phyloP scores from a whole-genome alignment of 495 filamentous ascomycete genomes.

The Talaromyces adpressus region DNA sequence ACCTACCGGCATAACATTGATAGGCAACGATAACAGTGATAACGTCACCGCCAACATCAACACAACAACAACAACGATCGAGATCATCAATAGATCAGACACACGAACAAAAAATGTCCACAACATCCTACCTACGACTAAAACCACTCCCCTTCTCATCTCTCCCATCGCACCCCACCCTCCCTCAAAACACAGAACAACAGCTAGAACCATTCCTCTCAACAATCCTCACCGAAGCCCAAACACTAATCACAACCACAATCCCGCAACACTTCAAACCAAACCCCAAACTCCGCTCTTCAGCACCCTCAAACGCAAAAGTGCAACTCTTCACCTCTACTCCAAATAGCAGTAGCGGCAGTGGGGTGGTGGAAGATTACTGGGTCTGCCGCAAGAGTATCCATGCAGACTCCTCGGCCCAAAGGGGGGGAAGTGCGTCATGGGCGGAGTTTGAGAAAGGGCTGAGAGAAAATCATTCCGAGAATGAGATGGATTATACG shows the following conservation, averaged over 20 bases:
- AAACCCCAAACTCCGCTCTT: constrained; percentile 20
- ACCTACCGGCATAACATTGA: background rate
- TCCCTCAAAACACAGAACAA: constrained; percentile 10
- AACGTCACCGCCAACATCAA: background rate
- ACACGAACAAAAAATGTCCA: background rate
- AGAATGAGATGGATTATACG: constrained; percentile 66
- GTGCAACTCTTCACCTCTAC: constrained; percentile 37
- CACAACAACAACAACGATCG: background rate
- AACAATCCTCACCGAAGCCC: constrained; percentile 46
- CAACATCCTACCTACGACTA: background rate
- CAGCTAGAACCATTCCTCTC: constrained; percentile 17
- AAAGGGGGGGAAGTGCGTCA: constrained; percentile 53
- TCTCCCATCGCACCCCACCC: constrained; percentile 26
- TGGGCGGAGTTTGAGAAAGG: constrained; percentile 58
- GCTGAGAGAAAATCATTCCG: constrained; percentile 54
- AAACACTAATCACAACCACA: constrained; percentile 44
- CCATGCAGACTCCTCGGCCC: constrained; percentile 43
- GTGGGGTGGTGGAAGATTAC: constrained; percentile 38
- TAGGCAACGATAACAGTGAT: background rate
- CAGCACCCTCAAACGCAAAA: constrained; percentile 35
- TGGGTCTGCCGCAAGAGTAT: constrained; percentile 63
- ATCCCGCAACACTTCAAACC: constrained; percentile 21
- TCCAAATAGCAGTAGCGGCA: constrained; percentile 13
- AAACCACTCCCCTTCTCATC: constrained; percentile 22
- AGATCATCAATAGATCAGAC: background rate